Evolutionary conservation across 176 grass and related monocot species (phyloP).

Genomic region (Alopecurus myosuroides): DNA sequence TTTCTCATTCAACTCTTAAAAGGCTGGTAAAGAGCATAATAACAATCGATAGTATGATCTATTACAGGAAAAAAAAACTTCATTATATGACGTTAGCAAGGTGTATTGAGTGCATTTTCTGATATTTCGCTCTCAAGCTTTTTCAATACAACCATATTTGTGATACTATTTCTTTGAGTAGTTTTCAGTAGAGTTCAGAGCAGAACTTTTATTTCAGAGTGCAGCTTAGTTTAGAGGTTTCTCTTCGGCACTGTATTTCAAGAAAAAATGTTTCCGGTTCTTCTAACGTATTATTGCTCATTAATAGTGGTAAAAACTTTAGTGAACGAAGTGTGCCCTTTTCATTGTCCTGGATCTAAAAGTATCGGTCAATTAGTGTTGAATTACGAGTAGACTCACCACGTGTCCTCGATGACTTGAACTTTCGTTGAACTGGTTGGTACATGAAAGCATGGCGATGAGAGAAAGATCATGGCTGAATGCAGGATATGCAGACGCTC

Average conservation of each 20-base stretch:
- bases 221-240: not conserved
- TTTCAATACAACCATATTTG: not conserved
- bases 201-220: not conserved
- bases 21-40: not conserved
- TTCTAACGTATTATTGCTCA: not conserved
- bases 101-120: not conserved
- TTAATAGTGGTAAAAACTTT: not conserved
- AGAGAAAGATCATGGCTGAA: too few relatives aligned
- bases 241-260: not conserved
- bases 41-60: not conserved
- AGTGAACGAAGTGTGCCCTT: not conserved
- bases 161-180: constrained; percentile 1
- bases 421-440: not conserved
- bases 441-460: not conserved
- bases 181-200: not conserved
- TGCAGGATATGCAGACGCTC: not conserved
- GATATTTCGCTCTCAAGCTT: not conserved
- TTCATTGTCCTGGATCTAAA: not conserved
- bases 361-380: not conserved
- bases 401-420: not conserved
- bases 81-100: not conserved
- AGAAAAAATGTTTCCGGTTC: not conserved
- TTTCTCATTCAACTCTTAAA: constrained; percentile 3
- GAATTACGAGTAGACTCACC: not conserved
- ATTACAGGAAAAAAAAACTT: not conserved